phyloP scores from a whole-genome alignment of 129 eudicot genomes.

The Apium graveolens region DNA sequence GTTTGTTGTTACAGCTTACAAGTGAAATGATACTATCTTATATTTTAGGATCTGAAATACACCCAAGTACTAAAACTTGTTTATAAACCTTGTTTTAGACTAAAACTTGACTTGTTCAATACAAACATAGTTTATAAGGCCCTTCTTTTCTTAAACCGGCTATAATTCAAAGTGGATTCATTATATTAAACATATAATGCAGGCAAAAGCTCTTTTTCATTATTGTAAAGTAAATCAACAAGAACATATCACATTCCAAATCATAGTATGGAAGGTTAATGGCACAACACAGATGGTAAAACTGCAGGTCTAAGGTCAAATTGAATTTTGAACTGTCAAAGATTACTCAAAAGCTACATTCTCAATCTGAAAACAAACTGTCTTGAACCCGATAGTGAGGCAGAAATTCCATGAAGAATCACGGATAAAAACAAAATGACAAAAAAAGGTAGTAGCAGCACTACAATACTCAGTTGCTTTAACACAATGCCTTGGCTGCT shows the following conservation, averaged over 20 bases:
- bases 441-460: not conserved
- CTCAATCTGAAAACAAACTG: not conserved
- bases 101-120: too few relatives aligned
- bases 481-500: constrained; percentile 39
- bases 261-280: not conserved
- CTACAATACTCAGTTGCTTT: not conserved
- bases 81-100: too few relatives aligned
- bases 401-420: not conserved
- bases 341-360: not conserved
- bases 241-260: not conserved
- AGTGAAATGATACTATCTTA: too few relatives aligned
- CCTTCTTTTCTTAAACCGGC: too few relatives aligned
- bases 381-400: not conserved
- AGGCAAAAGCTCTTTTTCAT: not conserved
- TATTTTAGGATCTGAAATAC: too few relatives aligned
- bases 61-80: too few relatives aligned
- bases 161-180: too few relatives aligned
- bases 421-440: not conserved
- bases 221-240: not conserved
- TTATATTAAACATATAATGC: too few relatives aligned
- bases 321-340: not conserved
- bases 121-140: too few relatives aligned
- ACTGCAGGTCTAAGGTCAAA: not conserved
- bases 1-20: too few relatives aligned
- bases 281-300: not conserved